These are phyloP conservation scores for Cordyceps farinosa DNA, from an alignment of 2,329 filamentous ascomycete genomes.

Conservation along the genomic window DNA sequence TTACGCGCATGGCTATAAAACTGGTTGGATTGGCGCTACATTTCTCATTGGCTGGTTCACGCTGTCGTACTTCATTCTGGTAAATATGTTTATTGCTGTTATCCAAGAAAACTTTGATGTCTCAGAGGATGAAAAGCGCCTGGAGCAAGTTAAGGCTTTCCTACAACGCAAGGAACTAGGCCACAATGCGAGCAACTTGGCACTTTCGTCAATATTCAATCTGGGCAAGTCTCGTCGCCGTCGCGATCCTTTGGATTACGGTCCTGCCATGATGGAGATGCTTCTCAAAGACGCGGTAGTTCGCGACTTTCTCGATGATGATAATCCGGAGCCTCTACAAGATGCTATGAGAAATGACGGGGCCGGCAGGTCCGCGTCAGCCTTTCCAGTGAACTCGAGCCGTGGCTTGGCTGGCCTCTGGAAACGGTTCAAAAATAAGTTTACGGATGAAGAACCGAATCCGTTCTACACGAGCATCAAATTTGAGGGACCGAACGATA, in stretches of 20 bases:
- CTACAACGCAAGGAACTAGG: constrained; percentile 85
- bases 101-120: constrained; percentile 99
- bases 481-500: constrained; percentile 70
- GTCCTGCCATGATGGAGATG: constrained; percentile 91
- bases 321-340: constrained; percentile 30
- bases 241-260: constrained; percentile 86
- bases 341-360: constrained; percentile 27
- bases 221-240: constrained; percentile 56
- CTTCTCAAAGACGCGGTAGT: constrained; percentile 94
- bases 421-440: constrained; percentile 53
- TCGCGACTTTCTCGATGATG: constrained; percentile 84
- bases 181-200: constrained; percentile 67
- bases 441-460: constrained; percentile 74
- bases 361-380: neutral
- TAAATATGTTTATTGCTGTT: constrained; percentile 99
- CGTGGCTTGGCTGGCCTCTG: constrained; percentile 54
- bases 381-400: neutral
- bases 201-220: constrained; percentile 67
- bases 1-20: constrained; percentile 61
- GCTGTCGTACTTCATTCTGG: constrained; percentile 85
- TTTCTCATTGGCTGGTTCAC: constrained; percentile 97
- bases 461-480: constrained; percentile 82
- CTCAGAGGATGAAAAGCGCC: constrained; percentile 93
- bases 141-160: constrained; percentile 95
- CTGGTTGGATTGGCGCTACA: constrained; percentile 87